These are phyloP conservation scores for Pyrenophora seminiperda DNA, from an alignment of 2,329 filamentous ascomycete species.

Conservation along the genomic window DNA sequence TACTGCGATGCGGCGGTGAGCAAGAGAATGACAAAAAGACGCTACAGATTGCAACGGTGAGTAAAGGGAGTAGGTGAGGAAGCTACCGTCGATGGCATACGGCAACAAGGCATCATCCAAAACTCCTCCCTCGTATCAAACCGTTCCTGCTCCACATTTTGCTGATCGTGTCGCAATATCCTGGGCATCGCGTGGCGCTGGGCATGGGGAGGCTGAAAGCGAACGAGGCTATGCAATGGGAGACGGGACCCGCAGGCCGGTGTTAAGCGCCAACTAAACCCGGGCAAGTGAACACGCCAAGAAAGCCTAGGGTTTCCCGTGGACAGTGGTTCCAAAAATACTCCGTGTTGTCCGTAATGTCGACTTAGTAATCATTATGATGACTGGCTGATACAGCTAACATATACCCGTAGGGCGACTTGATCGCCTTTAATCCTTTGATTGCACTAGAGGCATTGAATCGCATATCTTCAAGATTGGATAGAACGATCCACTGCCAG, in stretches of 20 bases:
- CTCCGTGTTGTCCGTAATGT: too few relatives aligned
- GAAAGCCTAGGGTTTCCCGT: too few relatives aligned
- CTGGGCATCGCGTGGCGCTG: neutral
- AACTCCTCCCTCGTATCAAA: conserved; percentile 18
- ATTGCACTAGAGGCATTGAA: too few relatives aligned
- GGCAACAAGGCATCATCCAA: conserved; percentile 2
- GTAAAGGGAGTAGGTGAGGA: neutral
- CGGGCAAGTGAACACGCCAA: too few relatives aligned
- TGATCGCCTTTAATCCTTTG: too few relatives aligned
- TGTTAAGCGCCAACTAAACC: too few relatives aligned
- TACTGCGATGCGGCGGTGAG: neutral
- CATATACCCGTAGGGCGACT: too few relatives aligned
- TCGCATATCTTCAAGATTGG: too few relatives aligned
- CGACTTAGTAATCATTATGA: too few relatives aligned
- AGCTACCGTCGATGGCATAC: conserved; percentile 4
- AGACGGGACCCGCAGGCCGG: neutral
- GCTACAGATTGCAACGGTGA: neutral
- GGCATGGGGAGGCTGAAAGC: neutral
- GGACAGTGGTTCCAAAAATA: too few relatives aligned
- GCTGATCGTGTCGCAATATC: conserved; percentile 9
- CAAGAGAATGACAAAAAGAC: neutral
- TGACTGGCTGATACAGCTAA: too few relatives aligned
- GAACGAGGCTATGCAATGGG: conserved; percentile 11
- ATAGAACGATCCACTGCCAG: too few relatives aligned
- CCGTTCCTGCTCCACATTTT: conserved; percentile 18